Evolutionary conservation across 129 eudicot genomes (phyloP), one percentile per base, ranked within the genome.

Genomic region (Scalesia atractyloides): DNA sequence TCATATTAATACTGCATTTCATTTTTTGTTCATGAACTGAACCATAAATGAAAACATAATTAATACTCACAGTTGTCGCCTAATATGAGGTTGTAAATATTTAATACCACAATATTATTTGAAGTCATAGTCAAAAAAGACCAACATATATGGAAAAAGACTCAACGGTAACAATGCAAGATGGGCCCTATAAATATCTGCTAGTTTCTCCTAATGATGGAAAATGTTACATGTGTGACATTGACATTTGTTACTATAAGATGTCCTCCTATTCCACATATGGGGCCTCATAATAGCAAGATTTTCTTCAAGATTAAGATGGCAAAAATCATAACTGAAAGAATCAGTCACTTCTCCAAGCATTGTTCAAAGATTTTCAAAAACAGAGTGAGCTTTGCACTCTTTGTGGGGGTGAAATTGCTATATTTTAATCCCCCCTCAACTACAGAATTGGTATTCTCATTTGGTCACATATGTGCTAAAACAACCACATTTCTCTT

Each of bases 401-500:
- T 30, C 34, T 72, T 22, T 72, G 69, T 17, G 76, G 60, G 68
- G 30, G n/a, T 12, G 71, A 85, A 36, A 64, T 82, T 7, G 82
- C 72, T 0, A 72, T 79, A 3, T 22, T 82, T 20, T 79, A 30
- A 30, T 82, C 22, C 76, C 80, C 33, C 80, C 83, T 85, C 91
- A 17, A 77, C 76, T 1, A 57, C 41, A 36, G 3, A 77, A 26
- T 82, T 82, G 52, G 80, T 73, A 4, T 80, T 67, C 65, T 82
- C 89, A 4, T 85, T 80, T 41, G 88, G 95, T 3, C 83, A 78
- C 52, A 91, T 91, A 17, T 65, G 12, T 22, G 85, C 82, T 1
- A 74, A 78, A 0, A 15, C 59, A 0, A 33, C 79, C 12, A 16
- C 77, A 9, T 43, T 76, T 46, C 73, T 76, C 1, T 81, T 52